phyloP scores from a whole-genome alignment of 176 grass and related monocot species.

The Typha latifolia region DNA sequence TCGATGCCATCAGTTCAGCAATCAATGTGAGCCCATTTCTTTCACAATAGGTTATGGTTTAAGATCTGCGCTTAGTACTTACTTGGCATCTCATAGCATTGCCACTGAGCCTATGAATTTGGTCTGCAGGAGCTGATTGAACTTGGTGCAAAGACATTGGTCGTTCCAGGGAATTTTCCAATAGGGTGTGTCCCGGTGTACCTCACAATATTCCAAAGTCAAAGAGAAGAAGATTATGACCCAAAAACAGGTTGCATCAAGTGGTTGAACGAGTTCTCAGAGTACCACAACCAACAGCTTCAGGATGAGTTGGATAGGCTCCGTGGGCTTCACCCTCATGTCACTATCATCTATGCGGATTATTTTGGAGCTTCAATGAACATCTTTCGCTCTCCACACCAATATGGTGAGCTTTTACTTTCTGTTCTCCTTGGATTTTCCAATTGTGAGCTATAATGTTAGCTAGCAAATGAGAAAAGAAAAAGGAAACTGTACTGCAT shows the following conservation, averaged over 20 bases:
- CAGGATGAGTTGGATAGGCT: conserved; percentile 46
- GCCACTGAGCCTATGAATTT: neutral
- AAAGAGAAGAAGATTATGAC: conserved; percentile 62
- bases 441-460: neutral
- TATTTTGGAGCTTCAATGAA: conserved; percentile 70
- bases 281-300: conserved; percentile 59
- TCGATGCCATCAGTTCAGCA: conserved; percentile 29
- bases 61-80: neutral
- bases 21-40: conserved; percentile 17
- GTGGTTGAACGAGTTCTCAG: conserved; percentile 67
- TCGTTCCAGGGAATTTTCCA: conserved; percentile 78
- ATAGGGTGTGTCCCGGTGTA: conserved; percentile 80
- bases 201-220: conserved; percentile 48
- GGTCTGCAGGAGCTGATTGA: conserved; percentile 60
- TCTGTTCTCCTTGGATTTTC: conserved; percentile 2
- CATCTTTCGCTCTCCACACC: conserved; percentile 53
- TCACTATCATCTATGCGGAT: conserved; percentile 73
- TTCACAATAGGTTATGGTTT: neutral
- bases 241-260: conserved; percentile 66
- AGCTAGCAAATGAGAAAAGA: no score
- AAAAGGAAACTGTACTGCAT: no score
- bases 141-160: conserved; percentile 73
- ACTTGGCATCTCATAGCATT: neutral
- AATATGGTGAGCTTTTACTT: conserved; percentile 54
- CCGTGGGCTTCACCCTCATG: conserved; percentile 45